Percentiles rank a stretch among this genome's conserved stretches.
Conservation (phyloP, 1,284 basidiomycete species). For the Hemileia vastatrix region DNA sequence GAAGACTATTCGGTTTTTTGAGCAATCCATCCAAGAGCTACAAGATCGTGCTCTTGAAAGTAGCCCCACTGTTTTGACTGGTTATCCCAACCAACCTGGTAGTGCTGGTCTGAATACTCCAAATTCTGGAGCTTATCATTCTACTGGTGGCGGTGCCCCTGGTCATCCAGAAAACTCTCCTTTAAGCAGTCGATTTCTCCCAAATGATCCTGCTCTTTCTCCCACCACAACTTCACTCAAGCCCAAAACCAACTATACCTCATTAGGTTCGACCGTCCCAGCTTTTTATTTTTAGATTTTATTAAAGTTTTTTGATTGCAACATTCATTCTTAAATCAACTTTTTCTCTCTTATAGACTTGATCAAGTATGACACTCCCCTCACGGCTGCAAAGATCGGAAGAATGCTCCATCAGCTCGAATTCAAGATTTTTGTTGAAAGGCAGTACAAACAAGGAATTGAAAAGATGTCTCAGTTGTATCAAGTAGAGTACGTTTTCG, state of each 20-base stretch:
- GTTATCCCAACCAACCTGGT: background rate
- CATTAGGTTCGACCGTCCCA: conserved; percentile 27
- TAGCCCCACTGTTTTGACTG: conserved; percentile 48
- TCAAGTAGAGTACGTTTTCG: conserved; percentile 25
- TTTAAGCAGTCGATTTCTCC: conserved; percentile 3
- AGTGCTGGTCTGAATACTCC: too few relatives aligned
- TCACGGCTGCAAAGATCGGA: conserved; percentile 92
- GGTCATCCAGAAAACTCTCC: conserved; percentile 4
- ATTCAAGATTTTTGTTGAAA: conserved; percentile 96
- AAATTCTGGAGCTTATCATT: background rate
- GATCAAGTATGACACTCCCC: conserved; percentile 93
- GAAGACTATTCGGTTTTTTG: conserved; percentile 74
- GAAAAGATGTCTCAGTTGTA: conserved; percentile 79
- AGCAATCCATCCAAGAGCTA: conserved; percentile 71
- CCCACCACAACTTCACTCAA: conserved; percentile 17
- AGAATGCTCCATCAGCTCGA: conserved; percentile 97
- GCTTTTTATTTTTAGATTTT: too few relatives aligned
- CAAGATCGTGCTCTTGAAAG: conserved; percentile 57
- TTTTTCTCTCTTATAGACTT: conserved; percentile 54
- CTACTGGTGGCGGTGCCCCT: conserved; percentile 3
- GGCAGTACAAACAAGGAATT: conserved; percentile 95
- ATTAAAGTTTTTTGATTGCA: background rate
- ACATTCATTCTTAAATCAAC: conserved; percentile 1
- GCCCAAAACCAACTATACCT: conserved; percentile 31
- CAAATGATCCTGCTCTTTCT: conserved; percentile 13